Conservation (phyloP, 192 early-diverging fungal species). For the Funneliformis mosseae region DNA sequence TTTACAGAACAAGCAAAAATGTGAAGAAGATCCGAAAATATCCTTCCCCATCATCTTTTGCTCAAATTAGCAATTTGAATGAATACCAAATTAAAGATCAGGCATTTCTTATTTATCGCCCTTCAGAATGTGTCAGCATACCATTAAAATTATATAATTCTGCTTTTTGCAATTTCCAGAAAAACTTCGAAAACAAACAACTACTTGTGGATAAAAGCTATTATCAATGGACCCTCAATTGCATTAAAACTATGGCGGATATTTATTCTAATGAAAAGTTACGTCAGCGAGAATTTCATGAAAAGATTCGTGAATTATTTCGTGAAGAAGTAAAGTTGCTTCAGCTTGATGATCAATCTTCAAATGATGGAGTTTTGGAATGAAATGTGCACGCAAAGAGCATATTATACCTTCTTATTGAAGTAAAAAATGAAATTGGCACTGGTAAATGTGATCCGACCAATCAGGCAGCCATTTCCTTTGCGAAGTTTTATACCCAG, state of each 20-base stretch:
- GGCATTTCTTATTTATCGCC: background rate
- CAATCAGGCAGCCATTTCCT: background rate
- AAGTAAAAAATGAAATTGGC: conserved; percentile 18
- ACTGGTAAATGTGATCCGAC: conserved; percentile 14
- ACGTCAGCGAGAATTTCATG: background rate
- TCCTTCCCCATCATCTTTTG: conserved; percentile 16
- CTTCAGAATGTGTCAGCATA: background rate
- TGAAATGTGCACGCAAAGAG: background rate
- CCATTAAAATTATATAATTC: conserved; percentile 8
- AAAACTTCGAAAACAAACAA: background rate
- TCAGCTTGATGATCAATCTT: background rate
- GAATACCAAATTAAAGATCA: background rate
- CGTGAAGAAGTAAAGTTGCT: background rate
- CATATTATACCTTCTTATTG: conserved; percentile 4
- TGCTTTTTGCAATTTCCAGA: background rate
- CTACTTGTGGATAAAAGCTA: background rate
- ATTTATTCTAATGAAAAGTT: background rate
- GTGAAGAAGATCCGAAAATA: conserved; percentile 14
- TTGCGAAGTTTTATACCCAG: conserved; percentile 9
- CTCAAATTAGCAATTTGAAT: background rate
- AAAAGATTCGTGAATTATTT: conserved; percentile 15
- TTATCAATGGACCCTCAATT: conserved; percentile 19
- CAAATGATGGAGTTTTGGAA: conserved; percentile 6
- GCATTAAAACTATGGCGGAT: background rate
- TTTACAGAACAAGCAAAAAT: conserved; percentile 8